Conservation (phyloP, 2,329 filamentous ascomycete genomes). For the Botryotinia calthae region DNA sequence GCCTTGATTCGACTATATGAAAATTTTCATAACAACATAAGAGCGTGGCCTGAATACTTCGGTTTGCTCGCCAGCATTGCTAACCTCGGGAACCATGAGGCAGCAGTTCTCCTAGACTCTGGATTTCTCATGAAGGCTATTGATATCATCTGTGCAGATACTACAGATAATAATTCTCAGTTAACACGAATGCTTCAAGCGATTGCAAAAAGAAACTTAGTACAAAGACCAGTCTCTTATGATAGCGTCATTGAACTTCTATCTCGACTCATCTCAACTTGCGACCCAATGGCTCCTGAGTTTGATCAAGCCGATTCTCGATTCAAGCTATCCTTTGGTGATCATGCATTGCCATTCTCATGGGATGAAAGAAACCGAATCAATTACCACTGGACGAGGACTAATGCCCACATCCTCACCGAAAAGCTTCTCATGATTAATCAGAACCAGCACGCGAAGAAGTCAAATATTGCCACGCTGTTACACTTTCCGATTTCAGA, state of each 20-base stretch:
- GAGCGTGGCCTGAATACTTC: conserved; percentile 77
- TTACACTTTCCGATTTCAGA: conserved; percentile 48
- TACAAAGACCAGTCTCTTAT: conserved; percentile 53
- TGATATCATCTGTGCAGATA: conserved; percentile 38
- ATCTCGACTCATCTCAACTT: conserved; percentile 38
- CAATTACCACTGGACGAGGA: conserved; percentile 44
- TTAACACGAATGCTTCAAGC: conserved; percentile 54
- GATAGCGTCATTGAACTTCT: conserved; percentile 52
- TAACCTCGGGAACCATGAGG: conserved; percentile 57
- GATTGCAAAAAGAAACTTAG: conserved; percentile 49
- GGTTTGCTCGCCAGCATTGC: conserved; percentile 66
- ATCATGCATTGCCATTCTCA: conserved; percentile 44
- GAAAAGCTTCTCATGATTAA: conserved; percentile 65
- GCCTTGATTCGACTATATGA: conserved; percentile 59
- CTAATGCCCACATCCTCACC: conserved; percentile 52
- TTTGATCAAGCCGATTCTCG: conserved; percentile 7
- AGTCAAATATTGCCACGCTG: conserved; percentile 57
- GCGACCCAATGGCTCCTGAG: conserved; percentile 28
- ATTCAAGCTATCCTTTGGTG: conserved; percentile 4
- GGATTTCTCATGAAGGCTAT: conserved; percentile 54
- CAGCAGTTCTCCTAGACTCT: conserved; percentile 56
- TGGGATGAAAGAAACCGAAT: conserved; percentile 48
- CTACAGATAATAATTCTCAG: conserved; percentile 41
- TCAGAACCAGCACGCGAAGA: conserved; percentile 52
- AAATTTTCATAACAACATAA: conserved; percentile 58